Evolutionary conservation across 1,284 basidiomycete species (phyloP), one percentile per base, ranked within the genome.

Genomic region (Rhodotorula sp.): DNA sequence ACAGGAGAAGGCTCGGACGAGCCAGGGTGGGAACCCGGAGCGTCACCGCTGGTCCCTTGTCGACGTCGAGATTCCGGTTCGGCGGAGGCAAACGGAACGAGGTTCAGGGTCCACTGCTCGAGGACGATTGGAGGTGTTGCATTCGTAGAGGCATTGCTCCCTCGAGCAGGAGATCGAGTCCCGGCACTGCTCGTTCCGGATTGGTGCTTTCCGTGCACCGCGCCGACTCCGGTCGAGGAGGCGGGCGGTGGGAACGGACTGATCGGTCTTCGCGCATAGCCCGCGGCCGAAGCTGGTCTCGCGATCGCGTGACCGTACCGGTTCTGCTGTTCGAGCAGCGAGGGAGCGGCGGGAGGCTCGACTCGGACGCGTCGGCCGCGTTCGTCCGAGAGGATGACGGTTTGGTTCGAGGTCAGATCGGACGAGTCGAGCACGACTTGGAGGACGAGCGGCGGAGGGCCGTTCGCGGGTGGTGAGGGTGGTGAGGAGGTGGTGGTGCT

Each of bases 401-500:
- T 75, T 57, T 79, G 79, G 62, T 79, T 78, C 16, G 77, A 61
- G 1, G 73, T 71, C 8, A 81, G 67, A 48, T 73, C 75, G 18
- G 69, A 74, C 14, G 78, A 74, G 67, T 82, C 81, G 52, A 82
- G 77, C 29, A 82, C 61, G 61, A 81, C 73, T 46, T 82, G 80
- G 46, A 82, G 64, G 62, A 81, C 64, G 71, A 82, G 78, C 18
- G 79, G 74, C 1, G 81, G 81, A 18, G 81, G 74, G 56, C 29
- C 31, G 62, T 4, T 18, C 47, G 15, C 21, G 54, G 31, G 20
- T 52, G 14, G n/a, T 46, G 63, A n/a, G 34, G 14, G n/a, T 7
- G 56, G n/a, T 63, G 34, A 8, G 64, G 51, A 23, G 14, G 64
- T 29, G 16, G 70, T 65, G 20, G 66, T 31, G 20, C 64, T 48